Conservation (phyloP, 2,329 filamentous ascomycete genomes). For the Colletotrichum higginsianum region DNA sequence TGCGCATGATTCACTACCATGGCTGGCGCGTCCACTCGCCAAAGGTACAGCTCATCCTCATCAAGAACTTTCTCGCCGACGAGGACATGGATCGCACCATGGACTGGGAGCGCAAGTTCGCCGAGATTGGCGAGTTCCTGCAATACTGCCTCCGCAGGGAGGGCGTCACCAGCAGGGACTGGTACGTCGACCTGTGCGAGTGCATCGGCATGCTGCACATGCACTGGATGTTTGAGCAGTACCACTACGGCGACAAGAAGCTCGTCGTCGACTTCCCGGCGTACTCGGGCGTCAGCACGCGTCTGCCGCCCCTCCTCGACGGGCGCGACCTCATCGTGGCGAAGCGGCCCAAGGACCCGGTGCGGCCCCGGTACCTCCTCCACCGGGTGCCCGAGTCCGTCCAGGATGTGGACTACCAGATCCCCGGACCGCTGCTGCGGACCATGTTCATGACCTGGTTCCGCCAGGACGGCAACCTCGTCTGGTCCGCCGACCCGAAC, state of each 20-base stretch:
- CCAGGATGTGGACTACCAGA: conserved; percentile 48
- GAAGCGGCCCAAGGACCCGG: neutral
- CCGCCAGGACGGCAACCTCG: conserved; percentile 36
- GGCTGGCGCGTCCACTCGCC: conserved; percentile 55
- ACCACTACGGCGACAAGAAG: conserved; percentile 50
- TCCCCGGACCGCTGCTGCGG: conserved; percentile 38
- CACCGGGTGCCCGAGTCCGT: conserved; percentile 42
- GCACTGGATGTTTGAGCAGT: conserved; percentile 54
- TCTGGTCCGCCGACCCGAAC: conserved; percentile 27
- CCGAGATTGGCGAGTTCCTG: conserved; percentile 58
- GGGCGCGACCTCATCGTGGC: conserved; percentile 24
- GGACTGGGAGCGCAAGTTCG: conserved; percentile 56
- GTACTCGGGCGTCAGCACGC: conserved; percentile 46
- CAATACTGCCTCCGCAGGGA: conserved; percentile 49
- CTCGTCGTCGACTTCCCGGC: conserved; percentile 48
- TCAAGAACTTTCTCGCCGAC: conserved; percentile 63
- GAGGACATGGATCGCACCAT: conserved; percentile 61
- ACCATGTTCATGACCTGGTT: conserved; percentile 36
- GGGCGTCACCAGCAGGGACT: conserved; percentile 46
- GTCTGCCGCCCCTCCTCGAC: conserved; percentile 47
- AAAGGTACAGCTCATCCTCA: conserved; percentile 50
- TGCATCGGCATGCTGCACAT: conserved; percentile 52
- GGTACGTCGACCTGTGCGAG: conserved; percentile 50
- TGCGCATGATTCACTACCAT: conserved; percentile 48
- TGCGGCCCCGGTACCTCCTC: conserved; percentile 39